A percentile compares a stretch with the other conserved stretches of the same genome.
Evolutionary conservation across 176 grass and related monocot species (phyloP).

Genomic region (Panicum miliaceum): DNA sequence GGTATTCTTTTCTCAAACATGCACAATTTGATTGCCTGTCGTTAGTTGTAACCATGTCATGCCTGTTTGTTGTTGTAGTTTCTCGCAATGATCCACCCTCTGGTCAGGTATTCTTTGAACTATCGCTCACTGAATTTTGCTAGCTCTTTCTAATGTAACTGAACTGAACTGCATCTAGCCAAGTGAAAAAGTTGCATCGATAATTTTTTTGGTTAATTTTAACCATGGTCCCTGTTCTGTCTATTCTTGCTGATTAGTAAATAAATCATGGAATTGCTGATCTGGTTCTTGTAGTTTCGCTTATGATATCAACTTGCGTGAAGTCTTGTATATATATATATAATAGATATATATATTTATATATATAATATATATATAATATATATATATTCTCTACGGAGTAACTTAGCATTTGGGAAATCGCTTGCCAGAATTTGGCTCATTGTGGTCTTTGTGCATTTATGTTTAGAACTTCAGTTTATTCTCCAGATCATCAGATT

Average conservation of each 20-base stretch:
- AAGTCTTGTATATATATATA: no score
- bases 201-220: background rate
- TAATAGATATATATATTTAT: no score
- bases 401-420: no score
- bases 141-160: background rate
- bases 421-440: no score
- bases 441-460: no score
- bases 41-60: conserved; percentile 30
- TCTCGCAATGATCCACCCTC: conserved; percentile 47
- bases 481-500: no score
- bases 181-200: conserved; percentile 1
- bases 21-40: background rate
- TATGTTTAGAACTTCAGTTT: no score
- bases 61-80: conserved; percentile 45
- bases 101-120: conserved; percentile 48
- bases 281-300: background rate
- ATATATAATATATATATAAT: no score
- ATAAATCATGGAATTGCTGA: background rate
- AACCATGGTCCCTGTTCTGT: background rate
- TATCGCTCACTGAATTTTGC: background rate
- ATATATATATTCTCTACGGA: no score
- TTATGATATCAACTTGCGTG: background rate
- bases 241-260: no score
- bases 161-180: background rate
- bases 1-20: background rate